Percentiles rank a stretch among this genome's conserved stretches.
Conservation (phyloP, 768 basidiomycete genomes). For the Lactarius sp. region DNA sequence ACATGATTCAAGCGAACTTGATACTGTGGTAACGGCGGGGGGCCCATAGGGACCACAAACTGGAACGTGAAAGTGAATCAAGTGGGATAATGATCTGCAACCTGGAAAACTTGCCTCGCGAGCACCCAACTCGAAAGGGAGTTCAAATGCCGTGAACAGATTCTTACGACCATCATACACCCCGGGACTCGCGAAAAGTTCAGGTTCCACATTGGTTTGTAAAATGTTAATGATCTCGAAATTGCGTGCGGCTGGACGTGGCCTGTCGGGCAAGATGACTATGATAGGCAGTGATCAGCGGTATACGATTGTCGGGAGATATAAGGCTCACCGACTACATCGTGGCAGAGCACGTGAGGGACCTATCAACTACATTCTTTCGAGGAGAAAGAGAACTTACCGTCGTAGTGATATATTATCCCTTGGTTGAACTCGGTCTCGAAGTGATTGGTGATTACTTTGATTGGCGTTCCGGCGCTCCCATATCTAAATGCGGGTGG, state of each 20-base stretch:
- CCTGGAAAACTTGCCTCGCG: slow-evolving; percentile 41
- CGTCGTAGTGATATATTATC: slow-evolving; percentile 75
- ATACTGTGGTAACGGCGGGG: slow-evolving; percentile 38
- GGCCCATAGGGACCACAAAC: slow-evolving; percentile 56
- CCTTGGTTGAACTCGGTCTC: slow-evolving; percentile 52
- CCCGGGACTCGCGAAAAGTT: slow-evolving; percentile 67
- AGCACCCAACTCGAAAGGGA: slow-evolving; percentile 50
- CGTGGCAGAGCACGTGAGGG: background rate
- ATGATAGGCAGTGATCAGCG: slow-evolving; percentile 5
- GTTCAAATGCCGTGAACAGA: slow-evolving; percentile 53
- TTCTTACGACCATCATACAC: slow-evolving; percentile 83
- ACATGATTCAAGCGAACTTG: slow-evolving; percentile 62
- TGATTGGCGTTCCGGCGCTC: slow-evolving; percentile 43
- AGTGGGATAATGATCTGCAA: background rate
- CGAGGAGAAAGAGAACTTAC: slow-evolving; percentile 38
- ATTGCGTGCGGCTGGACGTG: slow-evolving; percentile 59
- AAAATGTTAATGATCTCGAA: slow-evolving; percentile 63
- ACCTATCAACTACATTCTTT: background rate
- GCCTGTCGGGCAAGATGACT: slow-evolving; percentile 70
- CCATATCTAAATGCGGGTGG: slow-evolving; percentile 44
- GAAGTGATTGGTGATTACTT: slow-evolving; percentile 58
- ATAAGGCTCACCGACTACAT: slow-evolving; percentile 40
- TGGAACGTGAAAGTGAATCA: slow-evolving; percentile 30
- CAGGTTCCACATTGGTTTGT: slow-evolving; percentile 51
- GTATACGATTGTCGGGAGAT: background rate